phyloP scores from a whole-genome alignment of 1,284 basidiomycete genomes.

The Leccinum fallax region DNA sequence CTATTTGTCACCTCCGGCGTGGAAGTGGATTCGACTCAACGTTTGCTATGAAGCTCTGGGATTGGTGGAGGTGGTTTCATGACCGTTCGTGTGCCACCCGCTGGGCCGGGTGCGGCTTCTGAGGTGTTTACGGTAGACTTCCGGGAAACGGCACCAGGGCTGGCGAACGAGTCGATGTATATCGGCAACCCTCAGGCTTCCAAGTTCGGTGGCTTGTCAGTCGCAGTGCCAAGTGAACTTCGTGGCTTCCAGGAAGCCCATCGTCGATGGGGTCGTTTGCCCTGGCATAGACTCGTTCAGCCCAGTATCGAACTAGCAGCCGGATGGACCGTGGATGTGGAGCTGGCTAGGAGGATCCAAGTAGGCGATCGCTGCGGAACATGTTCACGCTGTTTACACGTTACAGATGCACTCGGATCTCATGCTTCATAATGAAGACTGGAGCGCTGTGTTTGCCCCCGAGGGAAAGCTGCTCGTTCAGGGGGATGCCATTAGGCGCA shows the following conservation, averaged over 20 bases:
- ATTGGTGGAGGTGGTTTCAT: slow-evolving; percentile 95
- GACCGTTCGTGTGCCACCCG: slow-evolving; percentile 78
- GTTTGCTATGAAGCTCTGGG: slow-evolving; percentile 56
- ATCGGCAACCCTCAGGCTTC: slow-evolving; percentile 50
- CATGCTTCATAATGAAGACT: slow-evolving; percentile 79
- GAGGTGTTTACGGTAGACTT: slow-evolving; percentile 84
- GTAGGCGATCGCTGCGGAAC: slow-evolving; percentile 42
- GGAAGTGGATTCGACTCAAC: not conserved
- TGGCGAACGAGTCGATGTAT: slow-evolving; percentile 80
- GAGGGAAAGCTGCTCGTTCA: slow-evolving; percentile 69
- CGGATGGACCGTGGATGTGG: slow-evolving; percentile 76
- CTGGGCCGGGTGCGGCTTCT: slow-evolving; percentile 44
- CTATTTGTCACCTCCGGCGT: not conserved
- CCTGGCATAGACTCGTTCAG: slow-evolving; percentile 77
- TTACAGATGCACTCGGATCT: slow-evolving; percentile 53
- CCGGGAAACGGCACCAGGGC: slow-evolving; percentile 81
- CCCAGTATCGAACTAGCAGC: slow-evolving; percentile 76
- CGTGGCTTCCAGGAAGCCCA: slow-evolving; percentile 83
- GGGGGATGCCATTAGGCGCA: slow-evolving; percentile 73
- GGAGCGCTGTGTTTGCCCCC: slow-evolving; percentile 81
- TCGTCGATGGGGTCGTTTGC: slow-evolving; percentile 73
- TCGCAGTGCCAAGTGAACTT: slow-evolving; percentile 88
- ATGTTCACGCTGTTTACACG: slow-evolving; percentile 12
- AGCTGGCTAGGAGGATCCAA: slow-evolving; percentile 73
- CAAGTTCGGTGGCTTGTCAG: slow-evolving; percentile 75